A percentile compares a stretch with the other conserved stretches of the same genome.
These are phyloP conservation scores for Hylodesmum podocarpum DNA, from an alignment of 306 rosid species.

Conservation along the genomic window DNA sequence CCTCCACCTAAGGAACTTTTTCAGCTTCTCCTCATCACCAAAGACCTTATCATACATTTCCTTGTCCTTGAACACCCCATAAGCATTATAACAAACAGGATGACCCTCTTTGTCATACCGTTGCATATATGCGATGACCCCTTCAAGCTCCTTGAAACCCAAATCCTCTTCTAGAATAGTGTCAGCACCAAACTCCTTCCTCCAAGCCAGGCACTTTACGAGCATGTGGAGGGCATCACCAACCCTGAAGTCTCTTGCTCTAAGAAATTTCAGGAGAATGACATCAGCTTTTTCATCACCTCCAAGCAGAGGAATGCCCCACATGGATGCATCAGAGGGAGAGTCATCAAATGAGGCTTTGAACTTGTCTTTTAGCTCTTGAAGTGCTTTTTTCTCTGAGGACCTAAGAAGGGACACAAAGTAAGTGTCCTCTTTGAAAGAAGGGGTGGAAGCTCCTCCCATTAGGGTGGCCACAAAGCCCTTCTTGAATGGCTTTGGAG, in stretches of 20 bases:
- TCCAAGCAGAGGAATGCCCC: slow-evolving; percentile 69
- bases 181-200: slow-evolving; percentile 72
- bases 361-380: slow-evolving; percentile 65
- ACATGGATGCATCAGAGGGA: slow-evolving; percentile 53
- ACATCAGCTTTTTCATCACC: slow-evolving; percentile 79
- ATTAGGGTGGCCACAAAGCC: slow-evolving; percentile 70
- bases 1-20: slow-evolving; percentile 89
- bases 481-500: slow-evolving; percentile 67
- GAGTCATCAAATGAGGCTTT: slow-evolving; percentile 30
- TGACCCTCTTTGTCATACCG: slow-evolving; percentile 79
- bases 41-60: slow-evolving; percentile 84
- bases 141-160: slow-evolving; percentile 92
- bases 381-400: slow-evolving; percentile 75
- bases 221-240: slow-evolving; percentile 69
- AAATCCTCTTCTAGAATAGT: slow-evolving; percentile 67
- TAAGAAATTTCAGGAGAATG: slow-evolving; percentile 77
- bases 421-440: slow-evolving; percentile 85
- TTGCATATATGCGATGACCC: slow-evolving; percentile 87
- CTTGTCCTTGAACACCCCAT: slow-evolving; percentile 73
- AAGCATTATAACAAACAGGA: slow-evolving; percentile 94
- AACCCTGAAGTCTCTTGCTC: slow-evolving; percentile 88
- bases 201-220: slow-evolving; percentile 69
- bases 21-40: slow-evolving; percentile 88
- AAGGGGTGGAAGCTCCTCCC: slow-evolving; percentile 50
- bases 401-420: slow-evolving; percentile 60